Evolutionary conservation across 163 green algal genomes (phyloP).

Genomic region (Prototheca wickerhamii): DNA sequence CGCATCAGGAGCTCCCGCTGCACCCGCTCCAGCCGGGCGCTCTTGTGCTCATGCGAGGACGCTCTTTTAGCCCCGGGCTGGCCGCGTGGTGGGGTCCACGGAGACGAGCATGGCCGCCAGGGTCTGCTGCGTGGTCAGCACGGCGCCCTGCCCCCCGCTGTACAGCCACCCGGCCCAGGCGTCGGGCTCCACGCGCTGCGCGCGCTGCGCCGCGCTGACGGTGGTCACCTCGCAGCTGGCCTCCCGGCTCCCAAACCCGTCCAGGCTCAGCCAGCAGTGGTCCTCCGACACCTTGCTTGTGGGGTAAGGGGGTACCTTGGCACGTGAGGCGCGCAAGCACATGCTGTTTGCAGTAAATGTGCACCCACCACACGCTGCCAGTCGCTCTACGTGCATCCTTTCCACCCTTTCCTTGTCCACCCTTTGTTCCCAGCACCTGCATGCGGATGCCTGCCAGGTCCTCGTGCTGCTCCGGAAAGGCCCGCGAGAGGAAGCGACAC

Average conservation of each 20-base stretch:
- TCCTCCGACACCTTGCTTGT: conserved; percentile 28
- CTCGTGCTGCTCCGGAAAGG: conserved; percentile 9
- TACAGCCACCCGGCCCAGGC: conserved; percentile 41
- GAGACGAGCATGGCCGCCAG: conserved; percentile 30
- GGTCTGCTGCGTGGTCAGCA: conserved; percentile 24
- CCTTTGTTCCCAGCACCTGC: conserved; percentile 23
- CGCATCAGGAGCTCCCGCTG: too few relatives aligned
- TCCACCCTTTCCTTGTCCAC: background rate
- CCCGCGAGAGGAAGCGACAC: conserved; percentile 26
- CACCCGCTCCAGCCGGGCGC: conserved; percentile 15
- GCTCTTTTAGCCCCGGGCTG: too few relatives aligned
- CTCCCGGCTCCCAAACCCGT: background rate
- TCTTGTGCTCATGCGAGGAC: too few relatives aligned
- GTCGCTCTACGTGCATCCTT: too few relatives aligned
- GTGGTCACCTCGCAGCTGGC: conserved; percentile 33
- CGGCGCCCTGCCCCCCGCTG: conserved; percentile 25
- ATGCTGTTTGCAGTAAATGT: background rate
- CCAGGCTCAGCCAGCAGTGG: conserved; percentile 37
- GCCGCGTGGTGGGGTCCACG: conserved; percentile 30
- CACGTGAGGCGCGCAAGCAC: background rate
- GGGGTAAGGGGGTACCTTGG: background rate
- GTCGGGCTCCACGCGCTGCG: conserved; percentile 16
- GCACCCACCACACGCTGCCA: background rate
- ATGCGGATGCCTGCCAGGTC: conserved; percentile 24
- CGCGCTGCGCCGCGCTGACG: conserved; percentile 29